Evolutionary conservation across 495 filamentous ascomycete genomes (phyloP), one percentile per base, ranked within the genome.

Genomic region (Xylaria nigripes): DNA sequence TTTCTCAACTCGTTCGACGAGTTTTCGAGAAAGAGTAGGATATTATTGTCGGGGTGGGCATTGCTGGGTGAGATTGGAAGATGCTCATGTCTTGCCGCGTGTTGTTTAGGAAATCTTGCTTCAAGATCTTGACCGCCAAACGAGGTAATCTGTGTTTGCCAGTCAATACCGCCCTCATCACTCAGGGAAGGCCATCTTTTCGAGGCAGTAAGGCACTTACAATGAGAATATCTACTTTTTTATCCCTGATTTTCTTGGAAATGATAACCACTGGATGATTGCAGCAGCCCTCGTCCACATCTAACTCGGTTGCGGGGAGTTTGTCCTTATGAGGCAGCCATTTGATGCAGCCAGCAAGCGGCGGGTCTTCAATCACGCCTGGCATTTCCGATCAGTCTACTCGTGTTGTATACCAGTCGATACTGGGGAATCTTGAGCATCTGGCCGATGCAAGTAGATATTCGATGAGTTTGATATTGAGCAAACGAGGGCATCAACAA

Each of bases 11-110:
- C n/a, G 24, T 49, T 25, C 5, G 55, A 25, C 0, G 25, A 8
- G 22, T 56, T 50, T 1, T 60, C 47, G 32, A 68, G 62, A 15
- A 42, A 48, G 2, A 70, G 56, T 2, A 64, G 48, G 50, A 61
- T 61, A 8, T 55, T 60, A 36, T 67, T 67, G 45, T 70, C 63
- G 18, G 67, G 65, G 29, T 70, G 67, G 8, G 51, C n/a, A 7
- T 36, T 24, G 40, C 44, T 42, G 2, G 65, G 65, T 13, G 46
- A 50, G 49, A 68, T 70, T 0, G 65, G 67, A 22, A 70, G 55
- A 29, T 70, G 50, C 32, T 54, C 51, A 6, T 42, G 48, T 38
- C 66, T 55, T 9, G 50, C 42, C n/a, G 12, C 46, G 7, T 22
- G 21, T 4, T 57, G 29, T 10, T 13, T n/a, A 1, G 34, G 45